Base-by-base conservation (phyloP, 768 basidiomycete genomes). In the Leccinum pellstonianum region DNA sequence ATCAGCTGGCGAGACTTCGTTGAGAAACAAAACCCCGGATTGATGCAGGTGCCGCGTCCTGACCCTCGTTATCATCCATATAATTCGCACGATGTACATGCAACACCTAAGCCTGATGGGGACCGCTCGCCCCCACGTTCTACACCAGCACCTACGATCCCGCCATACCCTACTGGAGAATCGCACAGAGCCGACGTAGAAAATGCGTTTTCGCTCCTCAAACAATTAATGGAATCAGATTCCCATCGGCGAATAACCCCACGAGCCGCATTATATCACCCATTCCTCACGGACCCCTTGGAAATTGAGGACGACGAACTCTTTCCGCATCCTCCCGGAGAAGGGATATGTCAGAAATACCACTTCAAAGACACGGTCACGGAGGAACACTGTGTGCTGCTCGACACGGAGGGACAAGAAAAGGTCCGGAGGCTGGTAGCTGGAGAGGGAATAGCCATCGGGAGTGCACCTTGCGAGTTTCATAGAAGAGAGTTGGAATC, bases 241-340 rank as follows among this genome's bases (percentile, higher is more conserved):
- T 85, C 87, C 7, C 87, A 85, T 21, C 85, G 83, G 55, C 84
- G 95, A 21, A 81, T 87, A 57, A 93, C 91, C 4, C 92, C 95
- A 3, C 80, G 81, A 17, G 78, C 83, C 7, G 92, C 89, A 17
- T 79, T 98, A 50, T 82, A 82, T 59, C 95, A 98, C 68, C 81
- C 84, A 0, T 98, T 97, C 74, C 79, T 98, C 10, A 63, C 67
- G 31, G 84, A 82, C 50, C 69, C 73, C 0, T 80, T 77, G 19
- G 78, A 75, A 31, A 66, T 64, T 3, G 81, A 79, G 33, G 88
- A 91, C 55, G 88, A 90, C 58, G 84, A 82, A 58, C 81, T 81
- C 63, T 83, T 86, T 56, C 91, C 91, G 7, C 87, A 89, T 67
- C 83, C 81, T 23, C 82, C 80, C 56, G 87, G 86, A 2, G 77